Evolutionary conservation across 108 stramenopile genomes (phyloP), one percentile per base, ranked within the genome.

Genomic region (Discostella stelligeroides): DNA sequence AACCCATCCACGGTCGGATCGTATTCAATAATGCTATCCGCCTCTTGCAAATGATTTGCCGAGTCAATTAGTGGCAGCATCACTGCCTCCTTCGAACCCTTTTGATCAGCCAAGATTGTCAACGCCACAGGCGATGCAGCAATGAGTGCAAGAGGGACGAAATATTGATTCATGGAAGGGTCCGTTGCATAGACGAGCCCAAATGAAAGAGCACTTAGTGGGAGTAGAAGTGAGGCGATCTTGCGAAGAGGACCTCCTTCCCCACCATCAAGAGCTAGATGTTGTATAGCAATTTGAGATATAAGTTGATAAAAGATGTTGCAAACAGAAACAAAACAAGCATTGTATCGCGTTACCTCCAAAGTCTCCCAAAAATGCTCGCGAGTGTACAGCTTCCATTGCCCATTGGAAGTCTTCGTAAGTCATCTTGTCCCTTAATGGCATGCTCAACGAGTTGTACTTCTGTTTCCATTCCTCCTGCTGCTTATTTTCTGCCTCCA

Each of bases 331-430:
- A 47, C 48, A 1, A 20, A 51, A 14, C n/a, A 0, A 29, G 7
- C 11, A 64, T 1, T 58, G 34, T 40, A 58, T 13, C 55, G 28
- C 62, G 27, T 62, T 65, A 50, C 66, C 73, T 25, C 78, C 82
- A 60, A 80, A 86, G 50, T 76, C 79, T 27, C 88, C 88, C 28
- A 83, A 56, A 66, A 92, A 92, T 23, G 88, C 86, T 34, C 91
- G 72, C n/a, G 86, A 87, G 72, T 92, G 86, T 10, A 92, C 91
- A 20, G 83, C 91, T 60, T 92, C 91, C 91, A 92, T 89, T 54
- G 85, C 81, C 91, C 91, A 92, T 60, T 71, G 48, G 63, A 92
- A 92, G 53, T 88, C 66, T 51, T 89, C 84, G 64, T 68, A 83
- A 0, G 84, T 75, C 70, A 89, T 84, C 14, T 60, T 68, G 11